phyloP scores from a whole-genome alignment of 2,329 filamentous ascomycete species.

The Plenodomus biglobosus region DNA sequence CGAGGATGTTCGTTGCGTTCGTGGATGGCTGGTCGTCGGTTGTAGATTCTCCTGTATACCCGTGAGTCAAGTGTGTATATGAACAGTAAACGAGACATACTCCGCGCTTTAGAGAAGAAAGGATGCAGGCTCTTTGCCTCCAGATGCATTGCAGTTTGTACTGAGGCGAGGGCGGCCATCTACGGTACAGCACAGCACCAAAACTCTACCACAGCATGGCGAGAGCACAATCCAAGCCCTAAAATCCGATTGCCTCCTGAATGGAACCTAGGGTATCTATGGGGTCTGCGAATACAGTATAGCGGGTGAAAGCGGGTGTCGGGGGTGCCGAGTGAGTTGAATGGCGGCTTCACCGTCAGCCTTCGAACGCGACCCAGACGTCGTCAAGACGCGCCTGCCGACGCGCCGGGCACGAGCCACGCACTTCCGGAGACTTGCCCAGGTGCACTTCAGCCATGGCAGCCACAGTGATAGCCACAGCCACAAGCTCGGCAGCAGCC shows the following conservation, averaged over 20 bases:
- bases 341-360: not conserved
- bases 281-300: conserved; percentile 1
- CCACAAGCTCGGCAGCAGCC: no score
- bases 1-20: conserved; percentile 6
- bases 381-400: conserved; percentile 14
- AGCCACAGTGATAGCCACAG: no score
- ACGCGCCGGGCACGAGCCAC: conserved; percentile 6
- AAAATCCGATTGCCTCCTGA: no score
- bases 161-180: conserved; percentile 44
- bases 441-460: conserved; percentile 1
- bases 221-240: not conserved
- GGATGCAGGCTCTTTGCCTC: conserved; percentile 43
- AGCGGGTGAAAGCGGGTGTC: conserved; percentile 2
- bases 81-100: conserved; percentile 13
- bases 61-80: not conserved
- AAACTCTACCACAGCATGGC: conserved; percentile 20
- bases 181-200: conserved; percentile 12
- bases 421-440: conserved; percentile 1
- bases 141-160: conserved; percentile 43
- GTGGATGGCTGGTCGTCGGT: conserved; percentile 3
- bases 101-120: conserved; percentile 41
- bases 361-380: conserved; percentile 2
- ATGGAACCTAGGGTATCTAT: not conserved
- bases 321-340: not conserved
- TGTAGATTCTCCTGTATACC: not conserved